These are phyloP conservation scores for Apiotrichum montevideense DNA, from an alignment of 1,284 basidiomycete genomes.

Conservation along the genomic window DNA sequence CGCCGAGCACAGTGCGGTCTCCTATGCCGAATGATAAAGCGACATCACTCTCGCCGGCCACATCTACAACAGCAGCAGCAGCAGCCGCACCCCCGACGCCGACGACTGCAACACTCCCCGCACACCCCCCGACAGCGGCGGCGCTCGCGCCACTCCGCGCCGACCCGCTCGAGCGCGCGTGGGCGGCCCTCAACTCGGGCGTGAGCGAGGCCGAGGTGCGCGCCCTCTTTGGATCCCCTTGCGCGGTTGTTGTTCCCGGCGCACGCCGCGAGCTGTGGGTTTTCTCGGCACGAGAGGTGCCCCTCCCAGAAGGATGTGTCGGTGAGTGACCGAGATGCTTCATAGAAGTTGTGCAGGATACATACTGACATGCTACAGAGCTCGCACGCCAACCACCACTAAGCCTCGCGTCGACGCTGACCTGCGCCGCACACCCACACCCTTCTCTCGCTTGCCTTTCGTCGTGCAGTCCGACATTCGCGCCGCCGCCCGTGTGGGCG, in stretches of 20 bases:
- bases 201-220: neutral
- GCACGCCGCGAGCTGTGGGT: slow-evolving; percentile 13
- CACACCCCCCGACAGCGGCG: neutral
- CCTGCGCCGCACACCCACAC: slow-evolving; percentile 10
- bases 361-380: slow-evolving; percentile 1
- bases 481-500: slow-evolving; percentile 7
- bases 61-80: neutral
- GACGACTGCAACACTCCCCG: neutral
- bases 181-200: slow-evolving; percentile 21
- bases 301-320: neutral
- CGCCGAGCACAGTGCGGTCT: neutral
- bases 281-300: slow-evolving; percentile 3
- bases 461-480: slow-evolving; percentile 6
- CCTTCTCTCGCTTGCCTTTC: slow-evolving; percentile 7
- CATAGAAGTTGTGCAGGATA: too few relatives aligned
- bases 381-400: slow-evolving; percentile 8
- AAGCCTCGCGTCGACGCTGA: slow-evolving; percentile 6
- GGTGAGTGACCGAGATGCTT: slow-evolving; percentile 1
- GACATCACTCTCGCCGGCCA: neutral
- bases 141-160: slow-evolving; percentile 7
- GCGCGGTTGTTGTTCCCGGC: slow-evolving; percentile 11
- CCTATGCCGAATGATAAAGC: too few relatives aligned
- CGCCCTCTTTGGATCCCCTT: neutral
- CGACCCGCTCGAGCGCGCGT: slow-evolving; percentile 24
- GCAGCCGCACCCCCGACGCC: neutral